Percentiles rank a stretch among this genome's conserved stretches.
Evolutionary conservation across 176 grass and related monocot species (phyloP).

Genomic region (Neostapfia colusana): DNA sequence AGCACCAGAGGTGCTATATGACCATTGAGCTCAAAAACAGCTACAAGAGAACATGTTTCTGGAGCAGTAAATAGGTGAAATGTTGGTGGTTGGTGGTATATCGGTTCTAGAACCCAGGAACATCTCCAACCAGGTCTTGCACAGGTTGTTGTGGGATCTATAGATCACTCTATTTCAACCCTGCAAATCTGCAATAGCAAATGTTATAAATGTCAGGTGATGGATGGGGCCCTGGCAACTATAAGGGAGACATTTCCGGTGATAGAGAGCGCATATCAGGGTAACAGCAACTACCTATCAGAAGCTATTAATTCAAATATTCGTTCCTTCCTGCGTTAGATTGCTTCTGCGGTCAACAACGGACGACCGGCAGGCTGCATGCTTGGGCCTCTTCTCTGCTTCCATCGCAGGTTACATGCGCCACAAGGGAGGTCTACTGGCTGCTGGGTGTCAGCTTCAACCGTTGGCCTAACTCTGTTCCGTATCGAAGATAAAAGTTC

Average conservation of each 20-base stretch:
- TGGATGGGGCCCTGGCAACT: constrained; percentile 41
- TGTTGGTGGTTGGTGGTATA: neutral
- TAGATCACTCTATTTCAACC: neutral
- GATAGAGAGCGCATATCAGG: constrained; percentile 33
- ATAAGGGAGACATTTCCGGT: constrained; percentile 36
- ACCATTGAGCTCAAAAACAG: too few relatives aligned
- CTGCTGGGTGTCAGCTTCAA: constrained; percentile 50
- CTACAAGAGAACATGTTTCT: too few relatives aligned
- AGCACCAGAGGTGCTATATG: too few relatives aligned
- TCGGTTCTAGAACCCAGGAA: neutral
- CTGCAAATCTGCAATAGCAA: neutral
- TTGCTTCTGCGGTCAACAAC: constrained; percentile 54
- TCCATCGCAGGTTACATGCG: constrained; percentile 44
- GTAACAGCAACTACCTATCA: constrained; percentile 45
- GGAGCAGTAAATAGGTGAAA: too few relatives aligned
- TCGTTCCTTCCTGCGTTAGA: constrained; percentile 34
- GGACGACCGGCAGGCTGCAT: neutral
- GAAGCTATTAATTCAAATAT: constrained; percentile 33
- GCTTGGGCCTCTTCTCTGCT: constrained; percentile 23
- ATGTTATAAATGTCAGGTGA: constrained; percentile 3
- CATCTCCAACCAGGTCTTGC: neutral
- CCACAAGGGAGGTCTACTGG: constrained; percentile 23
- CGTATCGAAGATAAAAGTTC: constrained; percentile 53
- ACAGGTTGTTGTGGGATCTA: neutral
- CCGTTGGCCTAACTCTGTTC: constrained; percentile 82